Conservation (phyloP, 495 filamentous ascomycete species). For the Aspergillus cavernicola region DNA sequence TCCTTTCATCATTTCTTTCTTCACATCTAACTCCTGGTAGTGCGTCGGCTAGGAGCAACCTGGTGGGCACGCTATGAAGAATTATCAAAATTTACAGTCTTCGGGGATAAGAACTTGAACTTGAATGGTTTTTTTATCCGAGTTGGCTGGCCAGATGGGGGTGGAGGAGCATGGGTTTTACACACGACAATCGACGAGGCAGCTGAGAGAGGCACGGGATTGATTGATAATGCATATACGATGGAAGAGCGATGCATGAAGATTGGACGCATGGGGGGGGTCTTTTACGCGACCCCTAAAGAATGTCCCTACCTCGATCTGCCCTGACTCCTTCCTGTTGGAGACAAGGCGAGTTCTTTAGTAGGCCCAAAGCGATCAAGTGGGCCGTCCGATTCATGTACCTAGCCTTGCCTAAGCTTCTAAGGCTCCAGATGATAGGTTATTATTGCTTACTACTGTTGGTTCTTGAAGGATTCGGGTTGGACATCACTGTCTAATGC, state of each 20-base stretch:
- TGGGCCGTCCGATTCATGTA: no score
- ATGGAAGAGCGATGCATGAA: background rate
- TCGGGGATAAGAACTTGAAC: background rate
- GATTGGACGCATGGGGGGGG: background rate
- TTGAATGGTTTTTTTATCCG: no score
- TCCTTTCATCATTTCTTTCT: no score
- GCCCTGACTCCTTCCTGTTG: no score
- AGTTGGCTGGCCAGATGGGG: background rate
- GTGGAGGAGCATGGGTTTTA: background rate
- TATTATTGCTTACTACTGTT: no score
- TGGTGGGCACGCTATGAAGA: background rate
- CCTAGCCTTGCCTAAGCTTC: no score
- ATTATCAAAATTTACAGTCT: background rate
- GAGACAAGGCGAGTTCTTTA: no score
- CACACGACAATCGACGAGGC: background rate
- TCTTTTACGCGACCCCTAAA: background rate
- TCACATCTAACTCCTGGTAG: background rate
- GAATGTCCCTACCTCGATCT: conserved; percentile 1
- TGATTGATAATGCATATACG: background rate
- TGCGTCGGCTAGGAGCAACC: background rate
- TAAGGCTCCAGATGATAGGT: no score
- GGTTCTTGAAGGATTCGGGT: no score
- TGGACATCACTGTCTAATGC: no score
- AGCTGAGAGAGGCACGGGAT: background rate
- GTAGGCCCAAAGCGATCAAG: no score